These are phyloP conservation scores for Cyclostephanos tholiformis DNA, from an alignment of 108 stramenopile genomes.

Conservation along the genomic window DNA sequence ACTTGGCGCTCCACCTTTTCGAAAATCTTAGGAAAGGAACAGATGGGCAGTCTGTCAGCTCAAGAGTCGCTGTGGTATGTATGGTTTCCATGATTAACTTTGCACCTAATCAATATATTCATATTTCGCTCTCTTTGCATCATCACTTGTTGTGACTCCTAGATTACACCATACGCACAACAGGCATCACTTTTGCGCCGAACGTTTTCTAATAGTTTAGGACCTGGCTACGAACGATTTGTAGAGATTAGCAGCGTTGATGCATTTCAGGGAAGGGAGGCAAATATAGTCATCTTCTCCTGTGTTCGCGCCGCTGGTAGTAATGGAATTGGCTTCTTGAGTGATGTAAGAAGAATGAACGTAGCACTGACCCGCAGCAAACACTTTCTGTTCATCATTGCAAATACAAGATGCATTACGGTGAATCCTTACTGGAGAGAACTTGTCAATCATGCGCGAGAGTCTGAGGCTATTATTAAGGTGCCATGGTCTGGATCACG, in stretches of 20 bases:
- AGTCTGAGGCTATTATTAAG: slow-evolving; percentile 62
- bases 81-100: neutral
- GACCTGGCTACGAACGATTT: slow-evolving; percentile 48
- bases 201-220: slow-evolving; percentile 58
- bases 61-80: slow-evolving; percentile 67
- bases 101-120: slow-evolving; percentile 20
- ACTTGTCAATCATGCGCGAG: slow-evolving; percentile 73
- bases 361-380: slow-evolving; percentile 98
- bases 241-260: slow-evolving; percentile 94
- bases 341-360: slow-evolving; percentile 97
- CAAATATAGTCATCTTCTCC: slow-evolving; percentile 92
- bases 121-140: slow-evolving; percentile 13
- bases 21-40: slow-evolving; percentile 52
- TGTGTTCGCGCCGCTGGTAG: slow-evolving; percentile 89
- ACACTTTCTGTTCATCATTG: slow-evolving; percentile 85
- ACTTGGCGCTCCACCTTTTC: slow-evolving; percentile 76
- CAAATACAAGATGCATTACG: slow-evolving; percentile 69
- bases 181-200: slow-evolving; percentile 75
- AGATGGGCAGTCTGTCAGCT: slow-evolving; percentile 53
- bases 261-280: slow-evolving; percentile 94
- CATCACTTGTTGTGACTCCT: slow-evolving; percentile 2
- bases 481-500: slow-evolving; percentile 50
- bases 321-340: slow-evolving; percentile 94
- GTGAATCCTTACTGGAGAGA: slow-evolving; percentile 91
- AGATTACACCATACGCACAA: slow-evolving; percentile 93